phyloP scores from a whole-genome alignment of 2,329 filamentous ascomycete species.

The Dactylellina sp. region DNA sequence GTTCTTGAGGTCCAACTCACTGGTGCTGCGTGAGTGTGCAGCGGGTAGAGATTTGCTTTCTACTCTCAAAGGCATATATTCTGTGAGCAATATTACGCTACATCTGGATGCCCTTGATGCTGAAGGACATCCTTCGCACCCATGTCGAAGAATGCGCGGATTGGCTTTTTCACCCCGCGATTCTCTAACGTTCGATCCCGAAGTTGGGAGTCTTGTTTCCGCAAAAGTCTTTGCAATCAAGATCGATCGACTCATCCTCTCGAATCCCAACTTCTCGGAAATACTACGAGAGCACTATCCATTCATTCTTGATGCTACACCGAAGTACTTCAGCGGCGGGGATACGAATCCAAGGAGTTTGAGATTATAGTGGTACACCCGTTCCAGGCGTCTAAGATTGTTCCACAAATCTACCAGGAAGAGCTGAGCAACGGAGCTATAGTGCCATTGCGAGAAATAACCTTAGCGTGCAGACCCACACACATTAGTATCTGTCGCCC shows the following conservation, averaged over 20 bases:
- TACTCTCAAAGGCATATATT: slow-evolving; percentile 12
- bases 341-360: slow-evolving; percentile 13
- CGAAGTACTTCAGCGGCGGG: slow-evolving; percentile 9
- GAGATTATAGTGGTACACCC: slow-evolving; percentile 24
- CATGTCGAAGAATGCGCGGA: slow-evolving; percentile 30
- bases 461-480: slow-evolving; percentile 22
- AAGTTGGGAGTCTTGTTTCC: slow-evolving; percentile 7
- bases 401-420: slow-evolving; percentile 27
- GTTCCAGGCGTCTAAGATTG: slow-evolving; percentile 19
- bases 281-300: slow-evolving; percentile 28
- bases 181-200: slow-evolving; percentile 17
- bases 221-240: slow-evolving; percentile 12
- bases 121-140: slow-evolving; percentile 39
- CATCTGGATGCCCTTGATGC: slow-evolving; percentile 38
- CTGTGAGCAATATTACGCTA: slow-evolving; percentile 27
- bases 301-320: slow-evolving; percentile 14
- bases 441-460: slow-evolving; percentile 12
- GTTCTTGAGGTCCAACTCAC: slow-evolving; percentile 41
- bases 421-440: slow-evolving; percentile 12
- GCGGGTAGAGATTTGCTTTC: slow-evolving; percentile 14
- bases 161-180: slow-evolving; percentile 38
- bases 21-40: slow-evolving; percentile 20
- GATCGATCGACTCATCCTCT: background rate
- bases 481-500: slow-evolving; percentile 17
- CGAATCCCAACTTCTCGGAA: slow-evolving; percentile 16